A percentile compares a stretch with the other conserved stretches of the same genome.
Evolutionary conservation across 2,329 filamentous ascomycete species (phyloP).

Genomic region (Penicillium sp.): DNA sequence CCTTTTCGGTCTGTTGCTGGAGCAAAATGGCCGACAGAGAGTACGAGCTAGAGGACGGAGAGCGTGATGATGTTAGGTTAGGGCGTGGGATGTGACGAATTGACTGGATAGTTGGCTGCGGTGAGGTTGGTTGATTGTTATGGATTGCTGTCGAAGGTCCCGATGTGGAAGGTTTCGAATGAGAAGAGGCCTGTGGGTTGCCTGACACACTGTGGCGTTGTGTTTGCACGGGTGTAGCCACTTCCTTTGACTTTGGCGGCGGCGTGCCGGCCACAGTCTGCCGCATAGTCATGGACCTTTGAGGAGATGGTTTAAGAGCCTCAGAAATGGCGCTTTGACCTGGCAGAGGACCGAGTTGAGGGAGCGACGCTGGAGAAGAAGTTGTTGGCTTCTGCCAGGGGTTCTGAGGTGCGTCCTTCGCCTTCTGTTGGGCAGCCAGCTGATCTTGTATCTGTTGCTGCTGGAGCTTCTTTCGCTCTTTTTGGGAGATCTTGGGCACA

Average conservation of each 20-base stretch:
- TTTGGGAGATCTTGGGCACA: conserved; percentile 74
- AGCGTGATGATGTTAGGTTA: conserved; percentile 27
- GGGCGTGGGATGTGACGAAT: conserved; percentile 51
- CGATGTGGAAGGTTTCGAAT: conserved; percentile 19
- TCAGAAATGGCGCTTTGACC: conserved; percentile 29
- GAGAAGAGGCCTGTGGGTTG: conserved; percentile 14
- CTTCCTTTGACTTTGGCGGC: conserved; percentile 26
- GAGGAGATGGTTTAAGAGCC: conserved; percentile 27
- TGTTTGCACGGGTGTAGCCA: conserved; percentile 46
- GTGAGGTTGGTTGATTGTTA: conserved; percentile 24
- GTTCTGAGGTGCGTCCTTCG: conserved; percentile 37
- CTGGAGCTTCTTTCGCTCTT: conserved; percentile 82
- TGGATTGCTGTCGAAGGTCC: conserved; percentile 32
- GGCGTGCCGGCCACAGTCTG: conserved; percentile 56
- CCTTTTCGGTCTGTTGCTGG: conserved; percentile 81
- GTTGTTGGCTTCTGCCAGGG: conserved; percentile 63
- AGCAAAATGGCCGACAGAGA: conserved; percentile 86
- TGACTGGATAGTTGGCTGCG: conserved; percentile 38
- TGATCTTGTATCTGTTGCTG: conserved; percentile 59
- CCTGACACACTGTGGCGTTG: conserved; percentile 39
- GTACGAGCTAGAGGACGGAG: conserved; percentile 64
- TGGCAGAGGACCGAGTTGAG: conserved; percentile 35
- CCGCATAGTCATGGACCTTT: conserved; percentile 57
- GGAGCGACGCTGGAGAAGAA: conserved; percentile 15
- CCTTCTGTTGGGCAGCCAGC: conserved; percentile 32